Conservation (phyloP, 1,139 yeast species). For the Saccharomycopsis hybrid region DNA sequence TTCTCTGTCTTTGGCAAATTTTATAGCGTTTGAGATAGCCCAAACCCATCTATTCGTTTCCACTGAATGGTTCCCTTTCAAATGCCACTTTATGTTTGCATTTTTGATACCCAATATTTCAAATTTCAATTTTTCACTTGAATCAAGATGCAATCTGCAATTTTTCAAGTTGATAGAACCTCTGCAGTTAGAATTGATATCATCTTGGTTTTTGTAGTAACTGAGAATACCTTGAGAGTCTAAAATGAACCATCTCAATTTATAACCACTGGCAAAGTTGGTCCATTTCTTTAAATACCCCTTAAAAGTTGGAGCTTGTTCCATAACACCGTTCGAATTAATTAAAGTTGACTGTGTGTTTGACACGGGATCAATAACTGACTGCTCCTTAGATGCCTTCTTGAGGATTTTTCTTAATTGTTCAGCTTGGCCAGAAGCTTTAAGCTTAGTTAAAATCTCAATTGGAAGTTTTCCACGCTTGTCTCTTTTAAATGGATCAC, state of each 20-base stretch:
- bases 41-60: slow-evolving; percentile 97
- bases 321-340: slow-evolving; percentile 21
- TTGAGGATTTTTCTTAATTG: slow-evolving; percentile 61
- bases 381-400: slow-evolving; percentile 76
- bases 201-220: slow-evolving; percentile 87
- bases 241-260: slow-evolving; percentile 84
- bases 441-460: slow-evolving; percentile 47
- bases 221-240: slow-evolving; percentile 78
- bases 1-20: slow-evolving; percentile 70
- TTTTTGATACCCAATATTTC: slow-evolving; percentile 53
- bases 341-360: slow-evolving; percentile 28
- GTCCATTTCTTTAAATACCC: slow-evolving; percentile 97
- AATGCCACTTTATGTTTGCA: slow-evolving; percentile 69
- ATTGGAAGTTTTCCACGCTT: slow-evolving; percentile 75
- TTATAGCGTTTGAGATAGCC: slow-evolving; percentile 88
- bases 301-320: slow-evolving; percentile 66
- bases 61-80: slow-evolving; percentile 90
- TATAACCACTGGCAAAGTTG: slow-evolving; percentile 91
- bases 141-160: slow-evolving; percentile 78
- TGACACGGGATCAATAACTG: slow-evolving; percentile 54
- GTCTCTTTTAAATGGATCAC: slow-evolving; percentile 91
- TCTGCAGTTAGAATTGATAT: slow-evolving; percentile 75
- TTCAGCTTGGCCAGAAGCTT: slow-evolving; percentile 37
- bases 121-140: slow-evolving; percentile 85
- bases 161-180: slow-evolving; percentile 84